A percentile compares a stretch with the other conserved stretches of the same genome.
Conservation (phyloP, 179 eudicot species). For the Corrigiola litoralis region DNA sequence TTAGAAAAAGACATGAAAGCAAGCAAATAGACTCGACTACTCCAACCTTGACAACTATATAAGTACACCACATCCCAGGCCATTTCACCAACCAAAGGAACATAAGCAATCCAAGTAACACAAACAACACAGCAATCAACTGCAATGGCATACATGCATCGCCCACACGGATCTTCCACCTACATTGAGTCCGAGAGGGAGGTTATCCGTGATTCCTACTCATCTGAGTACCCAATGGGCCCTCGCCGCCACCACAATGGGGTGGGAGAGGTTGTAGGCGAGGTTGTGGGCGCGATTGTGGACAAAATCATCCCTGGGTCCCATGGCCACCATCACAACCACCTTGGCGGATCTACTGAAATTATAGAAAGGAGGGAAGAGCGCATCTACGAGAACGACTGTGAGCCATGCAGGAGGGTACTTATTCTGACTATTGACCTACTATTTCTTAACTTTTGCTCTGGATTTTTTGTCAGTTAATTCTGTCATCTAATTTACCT, state of each 20-base stretch:
- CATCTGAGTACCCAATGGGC: slow-evolving; percentile 17
- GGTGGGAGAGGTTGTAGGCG: slow-evolving; percentile 10
- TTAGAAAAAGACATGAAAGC: neutral
- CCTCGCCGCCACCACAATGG: slow-evolving; percentile 17
- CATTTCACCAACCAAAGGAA: slow-evolving; percentile 11
- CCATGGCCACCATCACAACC: slow-evolving; percentile 18
- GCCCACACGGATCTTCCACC: slow-evolving; percentile 11
- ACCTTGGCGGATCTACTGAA: slow-evolving; percentile 16
- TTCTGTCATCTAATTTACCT: slow-evolving; percentile 1
- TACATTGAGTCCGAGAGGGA: slow-evolving; percentile 24
- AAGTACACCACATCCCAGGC: slow-evolving; percentile 8
- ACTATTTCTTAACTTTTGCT: neutral
- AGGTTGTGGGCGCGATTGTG: slow-evolving; percentile 20
- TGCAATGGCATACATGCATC: slow-evolving; percentile 20
- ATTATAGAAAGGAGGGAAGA: slow-evolving; percentile 27
- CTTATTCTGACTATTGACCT: neutral
- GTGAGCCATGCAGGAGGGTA: slow-evolving; percentile 26
- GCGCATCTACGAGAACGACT: slow-evolving; percentile 17
- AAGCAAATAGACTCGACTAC: neutral
- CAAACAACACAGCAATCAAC: neutral
- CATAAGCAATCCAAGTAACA: neutral
- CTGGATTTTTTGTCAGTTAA: neutral
- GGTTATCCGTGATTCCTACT: slow-evolving; percentile 27
- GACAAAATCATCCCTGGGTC: slow-evolving; percentile 17
- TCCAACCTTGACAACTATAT: slow-evolving; percentile 14